Percentiles rank a stretch among this genome's conserved stretches.
These are phyloP conservation scores for Punica granatum DNA, from an alignment of 345 rosid species.

Conservation along the genomic window DNA sequence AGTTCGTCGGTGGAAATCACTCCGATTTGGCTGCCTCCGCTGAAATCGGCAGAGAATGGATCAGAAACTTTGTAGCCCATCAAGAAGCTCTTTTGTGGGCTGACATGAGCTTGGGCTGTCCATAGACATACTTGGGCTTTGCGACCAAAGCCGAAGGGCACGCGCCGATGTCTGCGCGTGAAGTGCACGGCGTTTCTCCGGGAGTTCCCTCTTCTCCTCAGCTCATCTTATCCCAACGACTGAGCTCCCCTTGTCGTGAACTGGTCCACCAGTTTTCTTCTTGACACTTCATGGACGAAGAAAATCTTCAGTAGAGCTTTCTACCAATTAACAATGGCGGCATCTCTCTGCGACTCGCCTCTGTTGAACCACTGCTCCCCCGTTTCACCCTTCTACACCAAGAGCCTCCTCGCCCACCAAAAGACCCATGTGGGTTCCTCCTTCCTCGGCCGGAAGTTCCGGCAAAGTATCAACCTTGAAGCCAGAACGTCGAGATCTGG, in stretches of 20 bases:
- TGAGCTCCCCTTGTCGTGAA: background rate
- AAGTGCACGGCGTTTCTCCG: background rate
- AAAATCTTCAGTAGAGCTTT: background rate
- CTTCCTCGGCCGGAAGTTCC: conserved; percentile 26
- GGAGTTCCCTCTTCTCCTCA: background rate
- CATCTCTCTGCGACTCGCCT: conserved; percentile 6
- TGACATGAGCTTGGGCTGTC: background rate
- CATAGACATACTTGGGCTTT: background rate
- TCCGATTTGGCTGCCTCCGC: background rate
- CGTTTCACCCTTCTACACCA: conserved; percentile 5
- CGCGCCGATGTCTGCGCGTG: conserved; percentile 3
- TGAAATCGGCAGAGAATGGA: background rate
- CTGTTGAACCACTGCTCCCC: conserved; percentile 3
- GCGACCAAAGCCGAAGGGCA: background rate
- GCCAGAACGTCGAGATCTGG: conserved; percentile 17
- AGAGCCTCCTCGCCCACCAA: conserved; percentile 6
- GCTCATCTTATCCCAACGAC: conserved; percentile 3
- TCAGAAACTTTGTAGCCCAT: background rate
- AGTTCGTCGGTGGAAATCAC: too few species aligned
- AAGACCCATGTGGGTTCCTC: conserved; percentile 30
- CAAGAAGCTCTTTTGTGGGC: background rate
- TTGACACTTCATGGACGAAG: background rate
- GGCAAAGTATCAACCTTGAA: conserved; percentile 7
- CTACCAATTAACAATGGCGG: background rate
- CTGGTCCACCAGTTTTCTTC: too few species aligned